These are phyloP conservation scores for Penicillium sp. DNA, from an alignment of 2,329 filamentous ascomycete species.

Conservation along the genomic window DNA sequence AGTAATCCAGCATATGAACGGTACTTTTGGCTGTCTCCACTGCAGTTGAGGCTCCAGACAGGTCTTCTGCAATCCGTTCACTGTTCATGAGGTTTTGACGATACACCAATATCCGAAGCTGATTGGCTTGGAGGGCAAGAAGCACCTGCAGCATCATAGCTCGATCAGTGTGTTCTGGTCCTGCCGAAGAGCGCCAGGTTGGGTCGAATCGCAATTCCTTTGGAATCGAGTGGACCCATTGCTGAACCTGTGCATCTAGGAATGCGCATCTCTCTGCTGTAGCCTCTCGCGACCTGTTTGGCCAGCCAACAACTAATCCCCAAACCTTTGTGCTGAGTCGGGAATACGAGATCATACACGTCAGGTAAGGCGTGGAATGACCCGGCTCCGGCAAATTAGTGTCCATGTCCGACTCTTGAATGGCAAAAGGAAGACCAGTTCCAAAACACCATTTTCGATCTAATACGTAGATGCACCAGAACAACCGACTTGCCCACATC, in stretches of 20 bases:
- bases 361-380: conserved; percentile 41
- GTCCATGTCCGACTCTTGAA: conserved; percentile 53
- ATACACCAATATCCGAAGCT: conserved; percentile 48
- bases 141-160: conserved; percentile 46
- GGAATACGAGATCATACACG: conserved; percentile 52
- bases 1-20: conserved; percentile 39
- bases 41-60: conserved; percentile 39
- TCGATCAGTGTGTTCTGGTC: conserved; percentile 28
- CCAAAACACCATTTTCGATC: conserved; percentile 56
- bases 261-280: conserved; percentile 42
- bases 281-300: conserved; percentile 28
- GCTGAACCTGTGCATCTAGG: conserved; percentile 45
- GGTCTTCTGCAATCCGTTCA: conserved; percentile 38
- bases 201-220: conserved; percentile 42
- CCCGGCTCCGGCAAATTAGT: conserved; percentile 49
- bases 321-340: conserved; percentile 50
- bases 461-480: conserved; percentile 55
- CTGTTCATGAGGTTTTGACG: conserved; percentile 44
- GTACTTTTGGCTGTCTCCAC: conserved; percentile 43
- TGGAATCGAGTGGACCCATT: conserved; percentile 51
- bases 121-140: conserved; percentile 48
- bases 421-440: conserved; percentile 51
- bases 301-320: conserved; percentile 45
- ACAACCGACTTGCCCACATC: conserved; percentile 40
- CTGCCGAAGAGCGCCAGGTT: conserved; percentile 15